Evolutionary conservation across 2,329 filamentous ascomycete genomes (phyloP).

Genomic region (Apiospora marii): DNA sequence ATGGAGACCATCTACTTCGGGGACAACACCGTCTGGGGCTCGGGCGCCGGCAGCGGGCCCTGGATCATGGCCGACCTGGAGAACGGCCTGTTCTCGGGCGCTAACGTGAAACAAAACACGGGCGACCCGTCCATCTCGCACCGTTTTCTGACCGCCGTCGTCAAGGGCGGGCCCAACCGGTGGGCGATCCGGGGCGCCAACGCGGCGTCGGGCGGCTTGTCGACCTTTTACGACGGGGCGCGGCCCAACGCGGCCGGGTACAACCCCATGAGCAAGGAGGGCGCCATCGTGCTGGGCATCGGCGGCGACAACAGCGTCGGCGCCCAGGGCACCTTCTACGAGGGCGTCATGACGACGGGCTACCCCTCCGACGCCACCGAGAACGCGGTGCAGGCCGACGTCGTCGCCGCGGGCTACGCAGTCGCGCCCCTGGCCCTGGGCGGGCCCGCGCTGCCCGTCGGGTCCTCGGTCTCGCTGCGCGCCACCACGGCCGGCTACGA

Average conservation of each 20-base stretch:
- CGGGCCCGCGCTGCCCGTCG: conserved; percentile 55
- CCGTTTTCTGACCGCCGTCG: conserved; percentile 63
- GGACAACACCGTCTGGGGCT: conserved; percentile 60
- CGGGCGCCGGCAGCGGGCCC: conserved; percentile 64
- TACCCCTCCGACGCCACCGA: conserved; percentile 68
- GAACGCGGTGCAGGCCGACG: conserved; percentile 64
- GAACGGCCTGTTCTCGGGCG: conserved; percentile 70
- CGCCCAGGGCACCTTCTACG: conserved; percentile 70
- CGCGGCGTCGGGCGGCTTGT: conserved; percentile 59
- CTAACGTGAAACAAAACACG: conserved; percentile 53
- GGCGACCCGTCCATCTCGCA: conserved; percentile 59
- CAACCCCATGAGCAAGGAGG: conserved; percentile 70
- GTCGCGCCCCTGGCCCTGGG: conserved; percentile 51
- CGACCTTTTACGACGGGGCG: conserved; percentile 65
- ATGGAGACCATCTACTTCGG: conserved; percentile 77
- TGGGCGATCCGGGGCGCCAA: conserved; percentile 69
- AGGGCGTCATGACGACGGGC: conserved; percentile 69
- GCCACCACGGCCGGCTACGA: conserved; percentile 63
- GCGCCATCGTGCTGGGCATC: conserved; percentile 73
- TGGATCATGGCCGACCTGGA: conserved; percentile 77
- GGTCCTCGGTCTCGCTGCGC: conserved; percentile 60
- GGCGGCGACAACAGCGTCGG: conserved; percentile 70
- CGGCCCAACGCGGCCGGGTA: conserved; percentile 62
- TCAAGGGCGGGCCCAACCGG: conserved; percentile 63
- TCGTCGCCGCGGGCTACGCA: conserved; percentile 66